Evolutionary conservation across 2,329 filamentous ascomycete genomes (phyloP).

Genomic region (Colletotrichum australisinense): DNA sequence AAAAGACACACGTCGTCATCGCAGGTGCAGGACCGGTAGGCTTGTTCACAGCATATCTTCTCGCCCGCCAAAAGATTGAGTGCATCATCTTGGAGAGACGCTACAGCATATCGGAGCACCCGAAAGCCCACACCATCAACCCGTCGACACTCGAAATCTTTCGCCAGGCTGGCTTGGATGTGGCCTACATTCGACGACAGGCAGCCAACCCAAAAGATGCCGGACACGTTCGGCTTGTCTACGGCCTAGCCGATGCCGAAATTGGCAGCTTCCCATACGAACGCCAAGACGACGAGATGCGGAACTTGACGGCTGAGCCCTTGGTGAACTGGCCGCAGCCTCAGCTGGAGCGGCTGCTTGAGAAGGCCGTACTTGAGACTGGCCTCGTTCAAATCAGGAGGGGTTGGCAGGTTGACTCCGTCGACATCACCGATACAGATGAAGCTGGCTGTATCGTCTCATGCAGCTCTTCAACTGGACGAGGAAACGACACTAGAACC

Average conservation of each 20-base stretch:
- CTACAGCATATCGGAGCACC: conserved; percentile 5
- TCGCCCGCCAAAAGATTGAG: conserved; percentile 20
- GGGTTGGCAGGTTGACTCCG: conserved; percentile 19
- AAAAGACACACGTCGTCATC: conserved; percentile 22
- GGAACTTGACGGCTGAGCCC: conserved; percentile 29
- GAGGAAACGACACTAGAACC: background rate
- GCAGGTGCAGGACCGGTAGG: conserved; percentile 27
- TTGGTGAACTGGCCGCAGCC: conserved; percentile 28
- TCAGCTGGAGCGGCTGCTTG: conserved; percentile 18
- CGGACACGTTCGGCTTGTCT: conserved; percentile 27
- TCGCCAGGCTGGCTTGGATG: conserved; percentile 27
- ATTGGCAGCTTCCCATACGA: conserved; percentile 32
- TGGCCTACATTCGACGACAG: conserved; percentile 24
- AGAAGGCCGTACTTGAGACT: conserved; percentile 1
- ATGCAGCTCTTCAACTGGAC: background rate
- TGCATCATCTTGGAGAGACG: conserved; percentile 26
- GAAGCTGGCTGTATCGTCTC: conserved; percentile 23
- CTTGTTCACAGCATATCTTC: conserved; percentile 24
- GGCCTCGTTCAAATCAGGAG: conserved; percentile 15
- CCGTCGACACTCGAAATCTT: conserved; percentile 35
- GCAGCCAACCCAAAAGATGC: conserved; percentile 25
- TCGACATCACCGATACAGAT: background rate
- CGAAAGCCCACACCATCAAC: conserved; percentile 35
- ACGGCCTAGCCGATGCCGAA: conserved; percentile 25
- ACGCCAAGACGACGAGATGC: conserved; percentile 24